Conservation (phyloP, 1,284 basidiomycete genomes). For the Serendipita sp. region DNA sequence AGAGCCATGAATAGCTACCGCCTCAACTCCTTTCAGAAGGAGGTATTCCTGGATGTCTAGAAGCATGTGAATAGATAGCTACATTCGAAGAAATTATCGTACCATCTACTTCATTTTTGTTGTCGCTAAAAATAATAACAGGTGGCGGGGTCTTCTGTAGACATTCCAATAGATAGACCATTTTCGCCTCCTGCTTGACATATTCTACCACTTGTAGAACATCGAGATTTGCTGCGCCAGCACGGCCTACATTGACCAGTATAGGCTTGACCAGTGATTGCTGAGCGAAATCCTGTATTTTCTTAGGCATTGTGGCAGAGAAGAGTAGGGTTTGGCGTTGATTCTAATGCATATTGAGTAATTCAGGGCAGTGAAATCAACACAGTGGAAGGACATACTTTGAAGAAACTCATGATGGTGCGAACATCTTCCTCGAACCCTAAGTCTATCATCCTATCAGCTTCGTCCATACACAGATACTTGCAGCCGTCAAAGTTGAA, state of each 20-base stretch:
- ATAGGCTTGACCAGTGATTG: conserved; percentile 87
- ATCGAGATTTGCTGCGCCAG: conserved; percentile 93
- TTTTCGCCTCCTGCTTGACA: conserved; percentile 98
- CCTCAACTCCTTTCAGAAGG: conserved; percentile 91
- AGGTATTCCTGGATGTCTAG: conserved; percentile 96
- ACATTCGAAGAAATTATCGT: conserved; percentile 15
- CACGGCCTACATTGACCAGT: conserved; percentile 93
- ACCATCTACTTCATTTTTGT: conserved; percentile 99
- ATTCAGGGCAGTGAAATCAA: background rate
- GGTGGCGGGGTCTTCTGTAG: conserved; percentile 97
- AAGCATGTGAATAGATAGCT: conserved; percentile 8
- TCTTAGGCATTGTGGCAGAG: conserved; percentile 97
- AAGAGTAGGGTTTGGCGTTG: conserved; percentile 96
- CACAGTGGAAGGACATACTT: conserved; percentile 32
- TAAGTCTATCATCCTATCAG: conserved; percentile 97
- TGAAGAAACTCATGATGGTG: conserved; percentile 98
- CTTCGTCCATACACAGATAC: conserved; percentile 97
- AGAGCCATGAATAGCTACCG: conserved; percentile 95
- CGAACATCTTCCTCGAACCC: conserved; percentile 98
- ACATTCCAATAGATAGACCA: conserved; percentile 96
- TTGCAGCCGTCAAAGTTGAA: conserved; percentile 88
- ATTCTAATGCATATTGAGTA: conserved; percentile 34
- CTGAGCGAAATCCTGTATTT: conserved; percentile 97
- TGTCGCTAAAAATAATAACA: conserved; percentile 95
- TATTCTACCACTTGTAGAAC: conserved; percentile 97